Percentiles rank a stretch among this genome's conserved stretches.
phyloP scores from a whole-genome alignment of 164 flowering plant genomes.

The Nelumbo lutea region DNA sequence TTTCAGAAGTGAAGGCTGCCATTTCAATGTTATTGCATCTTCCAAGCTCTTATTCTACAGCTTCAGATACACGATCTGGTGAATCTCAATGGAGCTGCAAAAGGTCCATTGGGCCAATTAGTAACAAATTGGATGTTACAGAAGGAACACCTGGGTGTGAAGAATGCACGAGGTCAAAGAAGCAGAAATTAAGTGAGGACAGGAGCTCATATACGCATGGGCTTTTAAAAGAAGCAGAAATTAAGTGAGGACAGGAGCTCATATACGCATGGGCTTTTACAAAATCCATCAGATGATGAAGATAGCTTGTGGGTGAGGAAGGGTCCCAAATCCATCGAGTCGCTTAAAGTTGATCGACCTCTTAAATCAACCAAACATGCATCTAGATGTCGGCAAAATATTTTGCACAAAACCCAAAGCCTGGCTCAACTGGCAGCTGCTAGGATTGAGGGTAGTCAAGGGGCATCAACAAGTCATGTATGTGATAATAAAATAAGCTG shows the following conservation, averaged over 20 bases:
- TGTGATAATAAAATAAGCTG: conserved; percentile 79
- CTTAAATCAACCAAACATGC: conserved; percentile 59
- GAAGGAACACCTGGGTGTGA: conserved; percentile 90
- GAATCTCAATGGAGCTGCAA: conserved; percentile 53
- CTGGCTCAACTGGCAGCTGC: conserved; percentile 85
- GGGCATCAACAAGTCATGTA: conserved; percentile 96
- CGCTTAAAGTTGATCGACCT: conserved; percentile 66
- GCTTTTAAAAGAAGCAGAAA: conserved; percentile 24
- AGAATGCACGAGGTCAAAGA: conserved; percentile 50
- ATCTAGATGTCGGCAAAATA: conserved; percentile 71
- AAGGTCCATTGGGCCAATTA: conserved; percentile 40
- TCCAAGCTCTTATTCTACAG: conserved; percentile 30
- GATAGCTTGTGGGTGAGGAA: conserved; percentile 87
- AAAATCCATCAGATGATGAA: conserved; percentile 64
- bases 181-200: no score
- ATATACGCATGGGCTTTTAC: conserved; percentile 35
- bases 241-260: no score
- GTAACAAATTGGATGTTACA: conserved; percentile 28
- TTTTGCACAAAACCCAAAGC: conserved; percentile 79
- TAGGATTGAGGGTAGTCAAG: conserved; percentile 95
- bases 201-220: no score
- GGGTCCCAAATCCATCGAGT: conserved; percentile 55
- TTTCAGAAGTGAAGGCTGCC: conserved; percentile 63
- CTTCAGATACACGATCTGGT: conserved; percentile 36
- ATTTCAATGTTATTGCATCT: conserved; percentile 59